Percentiles rank a stretch among this genome's conserved stretches.
These are phyloP conservation scores for Durio zibethinus DNA, from an alignment of 345 rosid species.

Conservation along the genomic window DNA sequence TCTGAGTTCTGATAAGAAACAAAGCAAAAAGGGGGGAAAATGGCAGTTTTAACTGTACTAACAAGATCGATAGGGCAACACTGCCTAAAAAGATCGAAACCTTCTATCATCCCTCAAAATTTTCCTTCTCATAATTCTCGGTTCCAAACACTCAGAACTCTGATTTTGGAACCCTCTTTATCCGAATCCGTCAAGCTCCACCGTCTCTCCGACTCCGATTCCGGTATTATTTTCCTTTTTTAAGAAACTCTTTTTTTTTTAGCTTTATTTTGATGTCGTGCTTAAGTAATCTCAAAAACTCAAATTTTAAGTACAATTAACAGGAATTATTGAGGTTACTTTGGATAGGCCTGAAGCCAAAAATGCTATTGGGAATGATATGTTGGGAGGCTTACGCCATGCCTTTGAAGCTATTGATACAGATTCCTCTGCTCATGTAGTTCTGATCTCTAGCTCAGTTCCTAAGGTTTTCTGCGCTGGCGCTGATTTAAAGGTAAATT, in stretches of 20 bases:
- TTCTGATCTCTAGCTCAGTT: constrained; percentile 65
- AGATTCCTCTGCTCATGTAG: constrained; percentile 66
- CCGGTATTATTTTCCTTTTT: constrained; percentile 37
- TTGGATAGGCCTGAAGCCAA: constrained; percentile 62
- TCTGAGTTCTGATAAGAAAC: not conserved
- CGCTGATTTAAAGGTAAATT: constrained; percentile 82
- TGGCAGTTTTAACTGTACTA: constrained; percentile 26
- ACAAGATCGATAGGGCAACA: constrained; percentile 32
- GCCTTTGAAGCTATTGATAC: constrained; percentile 48
- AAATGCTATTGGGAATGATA: constrained; percentile 77
- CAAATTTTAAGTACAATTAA: not conserved
- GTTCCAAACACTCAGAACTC: constrained; percentile 48
- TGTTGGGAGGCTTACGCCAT: constrained; percentile 61
- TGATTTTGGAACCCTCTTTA: constrained; percentile 56
- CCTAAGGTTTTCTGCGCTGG: constrained; percentile 89
- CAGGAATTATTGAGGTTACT: constrained; percentile 81
- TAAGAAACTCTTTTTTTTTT: not conserved
- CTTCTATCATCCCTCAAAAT: constrained; percentile 6
- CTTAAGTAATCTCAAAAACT: not conserved
- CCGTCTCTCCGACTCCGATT: constrained; percentile 56
- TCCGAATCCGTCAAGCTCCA: constrained; percentile 63
- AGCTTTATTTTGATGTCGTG: not conserved
- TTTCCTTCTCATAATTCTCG: constrained; percentile 4
- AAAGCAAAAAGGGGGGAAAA: not conserved
- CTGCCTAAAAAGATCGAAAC: not conserved